Base-by-base conservation (phyloP, 495 filamentous ascomycete genomes). In the Xanthoparmelia taractica region DNA sequence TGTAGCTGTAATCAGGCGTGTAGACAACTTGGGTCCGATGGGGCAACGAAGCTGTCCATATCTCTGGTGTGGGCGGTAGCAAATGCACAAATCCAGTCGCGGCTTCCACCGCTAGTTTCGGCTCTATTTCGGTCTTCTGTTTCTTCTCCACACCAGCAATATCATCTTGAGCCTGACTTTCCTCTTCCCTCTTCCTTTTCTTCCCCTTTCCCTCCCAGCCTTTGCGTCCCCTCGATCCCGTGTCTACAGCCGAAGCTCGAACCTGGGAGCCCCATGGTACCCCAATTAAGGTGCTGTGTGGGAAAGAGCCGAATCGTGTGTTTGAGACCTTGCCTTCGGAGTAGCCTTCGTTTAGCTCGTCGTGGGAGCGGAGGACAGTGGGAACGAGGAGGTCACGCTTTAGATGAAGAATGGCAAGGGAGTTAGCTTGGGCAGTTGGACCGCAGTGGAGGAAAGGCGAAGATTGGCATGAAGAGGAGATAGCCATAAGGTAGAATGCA, bases 1-100 rank as follows among this genome's bases (percentile, higher is more conserved):
- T 87, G 71, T 94, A 98, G 75, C 92, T 96, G 76, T 96, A 96
- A 73, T 98, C 94, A 13, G 95, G 91, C 2, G 91, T 96, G 71
- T 98, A 98, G 66, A 98, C 94, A 57, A 98, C 93, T 75, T 98
- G 94, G 12, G 94, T 98, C 57, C 94, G 82, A 72, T 98, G 94
- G 4, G 92, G 94, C 43, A 98, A 80, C 43, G 87, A 90, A 33
- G 83, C 76, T 0, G 95, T 98, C 94, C 94, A 98, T 20, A 88
- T 78, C 73, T 98, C 94, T 18, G 94, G 90, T 0, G 95, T 96
- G 0, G 95, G 95, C 34, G 88, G 90, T 18, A 97, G 80, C 38
- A 98, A 71, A 73, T 98, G 93, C 23, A 92, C 81, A 76, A 97
- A 98, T 29, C 94, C 94, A 69, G 83, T 92, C 2, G 82, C 69